Evolutionary conservation across 2,329 filamentous ascomycete species (phyloP).

Genomic region (Venturia effusa): DNA sequence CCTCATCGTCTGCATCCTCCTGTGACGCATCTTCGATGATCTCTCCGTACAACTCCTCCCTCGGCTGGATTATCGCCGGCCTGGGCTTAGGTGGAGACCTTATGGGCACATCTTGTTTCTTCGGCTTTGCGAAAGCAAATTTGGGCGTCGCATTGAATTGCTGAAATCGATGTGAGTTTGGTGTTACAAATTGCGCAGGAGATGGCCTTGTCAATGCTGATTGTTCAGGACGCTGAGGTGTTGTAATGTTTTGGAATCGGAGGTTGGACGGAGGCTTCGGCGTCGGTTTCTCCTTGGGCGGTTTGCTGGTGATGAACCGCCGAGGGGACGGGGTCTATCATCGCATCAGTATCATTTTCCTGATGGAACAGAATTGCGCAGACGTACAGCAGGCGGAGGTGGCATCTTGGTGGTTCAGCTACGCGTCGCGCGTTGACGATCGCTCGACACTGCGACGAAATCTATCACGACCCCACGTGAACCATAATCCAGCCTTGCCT

Average conservation of each 20-base stretch:
- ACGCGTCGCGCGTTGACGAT: not conserved
- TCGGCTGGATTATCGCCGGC: not conserved
- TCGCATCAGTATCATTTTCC: not conserved
- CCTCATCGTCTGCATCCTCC: not conserved
- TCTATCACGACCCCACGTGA: not conserved
- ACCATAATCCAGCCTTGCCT: not conserved
- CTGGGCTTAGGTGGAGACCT: not conserved
- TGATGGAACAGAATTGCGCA: not conserved
- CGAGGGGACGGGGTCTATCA: slow-evolving; percentile 7
- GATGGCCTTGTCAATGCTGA: not conserved
- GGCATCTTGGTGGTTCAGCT: not conserved
- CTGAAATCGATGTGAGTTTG: not conserved
- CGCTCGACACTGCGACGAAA: not conserved
- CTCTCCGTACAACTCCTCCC: not conserved
- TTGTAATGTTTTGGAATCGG: not conserved
- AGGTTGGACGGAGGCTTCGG: slow-evolving; percentile 1
- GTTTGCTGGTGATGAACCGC: slow-evolving; percentile 6
- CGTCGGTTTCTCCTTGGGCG: not conserved
- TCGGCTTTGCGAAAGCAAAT: slow-evolving; percentile 2
- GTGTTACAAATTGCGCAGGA: not conserved
- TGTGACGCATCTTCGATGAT: not conserved
- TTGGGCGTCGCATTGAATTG: slow-evolving; percentile 8
- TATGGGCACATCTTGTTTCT: not conserved
- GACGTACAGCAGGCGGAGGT: not conserved
- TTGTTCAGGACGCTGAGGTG: not conserved